These are phyloP conservation scores for Colletotrichum acutatum DNA, from an alignment of 2,329 filamentous ascomycete species.

Conservation along the genomic window DNA sequence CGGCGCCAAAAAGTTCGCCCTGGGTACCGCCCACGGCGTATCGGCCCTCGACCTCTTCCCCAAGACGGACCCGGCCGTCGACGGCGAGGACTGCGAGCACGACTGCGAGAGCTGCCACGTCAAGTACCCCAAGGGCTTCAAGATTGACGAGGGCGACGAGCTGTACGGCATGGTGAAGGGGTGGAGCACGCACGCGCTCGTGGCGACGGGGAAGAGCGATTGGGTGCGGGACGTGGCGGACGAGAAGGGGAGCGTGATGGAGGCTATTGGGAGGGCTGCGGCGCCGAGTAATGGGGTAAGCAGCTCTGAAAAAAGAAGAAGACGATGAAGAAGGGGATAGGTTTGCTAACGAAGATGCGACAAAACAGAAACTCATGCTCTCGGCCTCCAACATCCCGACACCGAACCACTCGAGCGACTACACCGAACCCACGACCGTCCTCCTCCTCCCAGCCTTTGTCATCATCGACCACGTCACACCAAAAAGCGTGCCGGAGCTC, in stretches of 20 bases:
- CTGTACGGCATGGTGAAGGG: constrained; percentile 88
- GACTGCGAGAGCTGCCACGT: constrained; percentile 87
- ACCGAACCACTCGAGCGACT: constrained; percentile 72
- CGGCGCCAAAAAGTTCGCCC: constrained; percentile 49
- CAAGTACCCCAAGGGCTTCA: constrained; percentile 77
- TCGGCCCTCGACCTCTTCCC: constrained; percentile 70
- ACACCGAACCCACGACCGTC: constrained; percentile 78
- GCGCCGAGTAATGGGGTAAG: constrained; percentile 76
- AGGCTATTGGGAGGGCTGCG: constrained; percentile 71
- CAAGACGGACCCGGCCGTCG: constrained; percentile 77
- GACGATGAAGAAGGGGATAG: no score
- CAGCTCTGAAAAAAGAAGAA: not conserved
- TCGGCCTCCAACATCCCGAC: constrained; percentile 92
- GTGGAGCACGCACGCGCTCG: constrained; percentile 89
- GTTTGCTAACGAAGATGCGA: not conserved
- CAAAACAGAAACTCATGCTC: constrained; percentile 80
- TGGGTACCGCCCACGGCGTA: constrained; percentile 40
- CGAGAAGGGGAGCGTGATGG: constrained; percentile 87
- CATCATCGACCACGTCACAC: constrained; percentile 85
- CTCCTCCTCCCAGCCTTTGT: constrained; percentile 88
- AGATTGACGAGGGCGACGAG: constrained; percentile 80
- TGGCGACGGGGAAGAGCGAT: constrained; percentile 95
- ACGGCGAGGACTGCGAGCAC: constrained; percentile 89
- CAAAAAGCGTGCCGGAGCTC: constrained; percentile 76
- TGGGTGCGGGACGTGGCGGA: constrained; percentile 92